Base-by-base conservation (phyloP, 139 green algal genomes). In the Micractinium sp. region DNA sequence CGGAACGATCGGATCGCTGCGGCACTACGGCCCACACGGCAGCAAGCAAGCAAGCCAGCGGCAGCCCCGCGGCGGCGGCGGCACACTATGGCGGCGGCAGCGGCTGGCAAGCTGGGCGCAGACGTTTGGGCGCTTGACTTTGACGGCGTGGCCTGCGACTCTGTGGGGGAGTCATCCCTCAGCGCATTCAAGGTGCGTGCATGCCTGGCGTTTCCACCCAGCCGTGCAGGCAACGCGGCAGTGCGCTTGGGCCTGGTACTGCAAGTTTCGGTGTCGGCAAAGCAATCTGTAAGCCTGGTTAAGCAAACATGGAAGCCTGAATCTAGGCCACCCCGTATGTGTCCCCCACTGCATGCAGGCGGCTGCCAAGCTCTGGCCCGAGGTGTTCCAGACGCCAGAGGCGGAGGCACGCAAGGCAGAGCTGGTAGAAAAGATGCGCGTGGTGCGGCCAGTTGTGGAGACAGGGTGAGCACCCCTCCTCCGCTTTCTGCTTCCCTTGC, bases 91-190 rank as follows among this genome's bases (percentile, higher is more conserved):
- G 47, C 47, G 47, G 47, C 47, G 47, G 47, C 47, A 56, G 47
- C 47, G 47, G 47, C 63, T 23, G 63, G 63, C 74, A 29, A 47
- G 33, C 33, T 12, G n/a, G 33, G 74, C 33, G 33, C 74, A 29
- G 74, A 80, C 0, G 33, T 80, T 2, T 80, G 96, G 88, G 98
- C 98, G 14, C 90, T 99, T 15, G 98, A 99, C 87, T 99, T 99
- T 91, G 98, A 99, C 89, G 98, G 98, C 25, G 97, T 99, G 14
- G 90, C 99, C 0, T 99, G 98, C 89, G 97, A 99, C 90, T 98
- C 95, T 3, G 94, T 94, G 0, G 96, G 97, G 0, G 98, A 99
- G 92, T 98, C 95, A 90, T 97, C 94, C 39, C 71, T 98, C 0
- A 97, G 96, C 29, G 98, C 96, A 0, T 97, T 97, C 94, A 98